Conservation (phyloP, 108 stramenopile species). For the Schizochytrium sp. region DNA sequence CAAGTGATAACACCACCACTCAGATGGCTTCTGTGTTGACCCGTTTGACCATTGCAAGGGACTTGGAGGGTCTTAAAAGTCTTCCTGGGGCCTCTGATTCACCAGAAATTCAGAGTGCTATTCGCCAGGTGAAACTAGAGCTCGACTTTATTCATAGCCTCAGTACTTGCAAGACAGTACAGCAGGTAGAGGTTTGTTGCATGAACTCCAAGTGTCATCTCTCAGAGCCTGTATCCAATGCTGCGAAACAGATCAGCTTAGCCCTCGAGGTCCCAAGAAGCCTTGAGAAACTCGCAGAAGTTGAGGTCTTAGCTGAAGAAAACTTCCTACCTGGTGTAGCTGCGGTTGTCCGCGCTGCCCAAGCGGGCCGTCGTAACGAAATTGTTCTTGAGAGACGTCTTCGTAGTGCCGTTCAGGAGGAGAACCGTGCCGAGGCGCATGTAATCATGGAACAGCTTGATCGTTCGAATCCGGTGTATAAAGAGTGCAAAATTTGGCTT, state of each 20-base stretch:
- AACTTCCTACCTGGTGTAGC: neutral
- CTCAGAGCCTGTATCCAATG: neutral
- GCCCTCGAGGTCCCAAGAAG: neutral
- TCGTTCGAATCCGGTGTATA: neutral
- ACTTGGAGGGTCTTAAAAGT: neutral
- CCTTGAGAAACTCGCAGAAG: slow-evolving; percentile 19
- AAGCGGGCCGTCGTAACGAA: neutral
- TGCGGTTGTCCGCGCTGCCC: neutral
- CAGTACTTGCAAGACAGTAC: neutral
- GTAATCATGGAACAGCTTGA: neutral
- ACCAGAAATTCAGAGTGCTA: neutral
- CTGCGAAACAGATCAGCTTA: neutral
- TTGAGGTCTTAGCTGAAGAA: neutral
- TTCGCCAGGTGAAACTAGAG: neutral
- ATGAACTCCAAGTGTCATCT: neutral
- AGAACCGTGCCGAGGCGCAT: neutral
- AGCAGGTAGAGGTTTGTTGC: neutral
- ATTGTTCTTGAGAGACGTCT: neutral
- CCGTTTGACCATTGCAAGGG: neutral
- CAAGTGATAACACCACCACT: neutral
- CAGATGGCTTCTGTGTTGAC: neutral
- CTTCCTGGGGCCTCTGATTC: neutral
- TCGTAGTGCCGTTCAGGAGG: neutral
- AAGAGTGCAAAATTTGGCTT: slow-evolving; percentile 4
- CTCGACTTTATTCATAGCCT: neutral